Conservation (phyloP, 2,329 filamentous ascomycete genomes). For the Beauveria australis region DNA sequence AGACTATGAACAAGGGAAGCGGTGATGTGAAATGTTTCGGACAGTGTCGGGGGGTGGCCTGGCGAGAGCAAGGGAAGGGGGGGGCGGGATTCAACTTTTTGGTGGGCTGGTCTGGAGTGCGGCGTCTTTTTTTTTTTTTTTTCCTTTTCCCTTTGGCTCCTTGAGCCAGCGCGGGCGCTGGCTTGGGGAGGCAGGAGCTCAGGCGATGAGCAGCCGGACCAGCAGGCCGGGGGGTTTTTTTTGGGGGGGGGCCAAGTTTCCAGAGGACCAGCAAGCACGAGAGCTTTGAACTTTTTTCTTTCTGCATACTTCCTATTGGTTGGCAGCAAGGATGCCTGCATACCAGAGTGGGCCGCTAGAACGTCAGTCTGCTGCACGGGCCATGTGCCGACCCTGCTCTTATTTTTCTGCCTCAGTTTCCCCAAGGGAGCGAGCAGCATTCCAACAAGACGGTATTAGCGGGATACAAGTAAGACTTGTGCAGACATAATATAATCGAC, state of each 20-base stretch:
- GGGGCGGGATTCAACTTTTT: constrained; percentile 7
- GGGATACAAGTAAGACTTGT: background rate
- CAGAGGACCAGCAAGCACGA: constrained; percentile 19
- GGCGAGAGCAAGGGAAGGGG: constrained; percentile 6
- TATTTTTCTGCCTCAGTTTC: background rate
- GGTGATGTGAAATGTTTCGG: constrained; percentile 5
- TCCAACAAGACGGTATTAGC: background rate
- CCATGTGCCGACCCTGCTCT: constrained; percentile 13
- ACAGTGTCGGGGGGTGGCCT: background rate
- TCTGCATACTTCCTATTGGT: constrained; percentile 26
- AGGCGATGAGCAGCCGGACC: constrained; percentile 3
- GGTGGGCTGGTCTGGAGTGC: constrained; percentile 4
- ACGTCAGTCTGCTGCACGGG: constrained; percentile 20
- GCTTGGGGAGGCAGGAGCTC: constrained; percentile 3
- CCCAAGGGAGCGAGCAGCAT: background rate
- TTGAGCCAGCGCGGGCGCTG: background rate
- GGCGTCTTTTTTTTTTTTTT: constrained; percentile 11
- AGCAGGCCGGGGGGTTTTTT: background rate
- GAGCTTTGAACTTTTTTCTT: constrained; percentile 31
- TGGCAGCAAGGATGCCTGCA: constrained; percentile 23
- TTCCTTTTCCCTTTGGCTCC: background rate
- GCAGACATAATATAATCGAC: background rate
- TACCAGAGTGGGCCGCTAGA: constrained; percentile 27
- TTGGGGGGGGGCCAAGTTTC: background rate
- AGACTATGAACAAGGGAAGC: background rate